Percentiles rank a stretch among this genome's conserved stretches.
phyloP scores from a whole-genome alignment of 2,329 filamentous ascomycete genomes.

The Penicillium capsulatum region DNA sequence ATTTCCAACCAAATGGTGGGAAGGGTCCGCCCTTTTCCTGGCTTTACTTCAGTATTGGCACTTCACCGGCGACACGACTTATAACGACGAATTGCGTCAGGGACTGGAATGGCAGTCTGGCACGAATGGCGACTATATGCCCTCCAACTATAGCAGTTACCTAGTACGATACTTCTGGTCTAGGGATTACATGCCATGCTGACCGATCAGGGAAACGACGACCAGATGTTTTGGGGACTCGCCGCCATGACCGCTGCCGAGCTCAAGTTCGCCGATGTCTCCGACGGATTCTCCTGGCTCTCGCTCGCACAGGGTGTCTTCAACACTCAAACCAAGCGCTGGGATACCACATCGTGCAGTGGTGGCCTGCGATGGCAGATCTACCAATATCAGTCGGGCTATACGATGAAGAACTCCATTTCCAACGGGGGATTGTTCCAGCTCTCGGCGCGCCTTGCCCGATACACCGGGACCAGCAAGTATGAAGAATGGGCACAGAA shows the following conservation, averaged over 20 bases:
- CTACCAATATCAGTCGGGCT: conserved; percentile 68
- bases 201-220: conserved; percentile 4
- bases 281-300: conserved; percentile 39
- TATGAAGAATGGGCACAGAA: conserved; percentile 61
- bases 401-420: conserved; percentile 78
- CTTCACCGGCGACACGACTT: conserved; percentile 60
- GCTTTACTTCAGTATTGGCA: conserved; percentile 67
- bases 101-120: conserved; percentile 34
- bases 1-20: conserved; percentile 72
- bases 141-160: conserved; percentile 34
- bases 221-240: conserved; percentile 7
- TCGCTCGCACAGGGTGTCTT: conserved; percentile 66
- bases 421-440: conserved; percentile 79
- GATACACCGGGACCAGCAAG: conserved; percentile 59
- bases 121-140: conserved; percentile 31
- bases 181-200: no score
- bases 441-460: conserved; percentile 68
- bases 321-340: conserved; percentile 64
- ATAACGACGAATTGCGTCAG: conserved; percentile 55
- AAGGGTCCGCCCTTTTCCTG: conserved; percentile 64
- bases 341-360: conserved; percentile 63
- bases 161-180: conserved; percentile 13
- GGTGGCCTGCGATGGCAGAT: conserved; percentile 82
- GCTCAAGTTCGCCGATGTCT: conserved; percentile 33
- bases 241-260: conserved; percentile 6